These are phyloP conservation scores for Fonsecaea pedrosoi DNA, from an alignment of 2,329 filamentous ascomycete genomes.

Conservation along the genomic window DNA sequence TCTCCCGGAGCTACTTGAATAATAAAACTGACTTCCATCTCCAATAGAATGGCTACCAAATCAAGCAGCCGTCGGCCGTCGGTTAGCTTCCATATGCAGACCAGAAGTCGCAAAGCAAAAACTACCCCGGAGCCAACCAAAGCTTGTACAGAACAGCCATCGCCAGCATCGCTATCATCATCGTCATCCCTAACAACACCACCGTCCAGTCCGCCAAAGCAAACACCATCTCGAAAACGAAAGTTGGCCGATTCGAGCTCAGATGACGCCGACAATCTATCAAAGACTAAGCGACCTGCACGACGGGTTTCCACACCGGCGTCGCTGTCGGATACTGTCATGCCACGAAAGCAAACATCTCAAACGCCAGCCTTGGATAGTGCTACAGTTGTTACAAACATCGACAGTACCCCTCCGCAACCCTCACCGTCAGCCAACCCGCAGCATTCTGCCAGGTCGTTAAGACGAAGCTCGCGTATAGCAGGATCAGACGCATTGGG, in stretches of 20 bases:
- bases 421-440: neutral
- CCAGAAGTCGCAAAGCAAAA: slow-evolving; percentile 21
- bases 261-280: slow-evolving; percentile 5
- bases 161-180: slow-evolving; percentile 8
- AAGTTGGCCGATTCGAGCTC: slow-evolving; percentile 9
- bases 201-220: slow-evolving; percentile 10
- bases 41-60: slow-evolving; percentile 26
- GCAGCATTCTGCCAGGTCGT: neutral
- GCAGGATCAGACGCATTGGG: neutral
- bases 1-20: neutral
- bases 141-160: slow-evolving; percentile 17
- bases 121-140: slow-evolving; percentile 7
- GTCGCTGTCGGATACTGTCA: neutral
- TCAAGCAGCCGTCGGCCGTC: slow-evolving; percentile 15
- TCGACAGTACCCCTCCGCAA: neutral
- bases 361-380: neutral
- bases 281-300: slow-evolving; percentile 1
- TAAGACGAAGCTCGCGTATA: slow-evolving; percentile 12
- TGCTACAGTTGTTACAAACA: neutral
- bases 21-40: neutral
- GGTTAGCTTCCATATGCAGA: slow-evolving; percentile 32
- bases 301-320: neutral
- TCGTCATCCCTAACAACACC: slow-evolving; percentile 2
- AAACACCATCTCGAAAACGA: slow-evolving; percentile 12
- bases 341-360: slow-evolving; percentile 1